phyloP scores from a whole-genome alignment of 331 rosid species.

The Rosa hybrid region DNA sequence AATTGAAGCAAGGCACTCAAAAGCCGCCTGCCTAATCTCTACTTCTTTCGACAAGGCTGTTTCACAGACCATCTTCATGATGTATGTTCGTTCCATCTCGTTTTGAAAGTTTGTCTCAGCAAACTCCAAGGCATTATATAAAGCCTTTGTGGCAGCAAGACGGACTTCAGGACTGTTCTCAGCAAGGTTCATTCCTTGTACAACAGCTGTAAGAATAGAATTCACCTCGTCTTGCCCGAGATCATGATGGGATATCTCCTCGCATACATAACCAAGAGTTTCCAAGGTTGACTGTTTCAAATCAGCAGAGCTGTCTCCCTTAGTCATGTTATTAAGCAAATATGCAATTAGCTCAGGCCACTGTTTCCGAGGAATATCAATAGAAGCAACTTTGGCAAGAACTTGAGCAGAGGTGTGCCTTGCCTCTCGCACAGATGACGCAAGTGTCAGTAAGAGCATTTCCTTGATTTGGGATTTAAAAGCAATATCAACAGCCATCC shows the following conservation, averaged over 20 bases:
- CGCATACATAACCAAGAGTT: conserved; percentile 49
- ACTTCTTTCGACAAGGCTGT: conserved; percentile 42
- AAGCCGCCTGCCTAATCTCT: conserved; percentile 47
- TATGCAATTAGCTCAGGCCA: conserved; percentile 42
- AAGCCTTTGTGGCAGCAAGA: conserved; percentile 47
- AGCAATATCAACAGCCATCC: conserved; percentile 42
- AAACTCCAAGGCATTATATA: conserved; percentile 46
- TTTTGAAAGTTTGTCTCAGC: conserved; percentile 47
- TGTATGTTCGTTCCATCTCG: conserved; percentile 47
- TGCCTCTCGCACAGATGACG: conserved; percentile 43
- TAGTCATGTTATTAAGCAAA: conserved; percentile 43
- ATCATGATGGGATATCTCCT: conserved; percentile 45
- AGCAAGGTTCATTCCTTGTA: conserved; percentile 47
- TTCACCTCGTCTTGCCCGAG: conserved; percentile 50
- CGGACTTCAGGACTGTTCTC: conserved; percentile 41
- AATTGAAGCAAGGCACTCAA: conserved; percentile 52
- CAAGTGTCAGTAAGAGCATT: conserved; percentile 38
- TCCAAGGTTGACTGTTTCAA: conserved; percentile 49
- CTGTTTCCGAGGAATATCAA: conserved; percentile 44
- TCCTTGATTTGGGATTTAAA: conserved; percentile 42
- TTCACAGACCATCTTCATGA: conserved; percentile 50
- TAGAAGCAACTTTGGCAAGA: conserved; percentile 45
- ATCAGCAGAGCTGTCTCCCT: conserved; percentile 32
- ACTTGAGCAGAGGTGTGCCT: conserved; percentile 50
- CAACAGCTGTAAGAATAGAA: conserved; percentile 47